phyloP scores from a whole-genome alignment of 306 rosid genomes.

The Ceratonia siliqua region DNA sequence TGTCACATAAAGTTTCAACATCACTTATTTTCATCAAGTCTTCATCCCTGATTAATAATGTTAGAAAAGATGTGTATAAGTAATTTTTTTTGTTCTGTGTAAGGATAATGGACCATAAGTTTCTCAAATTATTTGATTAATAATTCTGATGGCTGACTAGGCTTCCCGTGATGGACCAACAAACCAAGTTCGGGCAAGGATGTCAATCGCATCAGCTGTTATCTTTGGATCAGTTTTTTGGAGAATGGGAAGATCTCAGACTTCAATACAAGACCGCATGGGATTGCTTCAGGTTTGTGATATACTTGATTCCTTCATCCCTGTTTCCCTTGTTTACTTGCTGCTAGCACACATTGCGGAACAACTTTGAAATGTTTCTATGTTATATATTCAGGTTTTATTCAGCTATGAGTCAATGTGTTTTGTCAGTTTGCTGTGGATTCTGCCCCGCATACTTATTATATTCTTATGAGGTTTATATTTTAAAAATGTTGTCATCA shows the following conservation, averaged over 20 bases:
- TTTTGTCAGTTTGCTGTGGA: neutral
- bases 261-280: constrained; percentile 97
- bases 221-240: constrained; percentile 99
- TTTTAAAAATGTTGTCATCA: constrained; percentile 21
- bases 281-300: constrained; percentile 94
- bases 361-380: constrained; percentile 15
- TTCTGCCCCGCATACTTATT: neutral
- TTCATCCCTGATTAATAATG: constrained; percentile 16
- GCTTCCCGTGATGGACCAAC: constrained; percentile 97
- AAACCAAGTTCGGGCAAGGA: constrained; percentile 92
- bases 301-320: constrained; percentile 26
- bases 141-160: constrained; percentile 46
- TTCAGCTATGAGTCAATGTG: neutral
- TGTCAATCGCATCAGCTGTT: constrained; percentile 93
- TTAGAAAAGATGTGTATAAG: neutral
- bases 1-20: neutral
- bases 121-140: constrained; percentile 40
- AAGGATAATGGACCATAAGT: constrained; percentile 27
- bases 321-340: neutral
- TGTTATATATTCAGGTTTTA: constrained; percentile 15
- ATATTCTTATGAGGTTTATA: neutral
- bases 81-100: constrained; percentile 12
- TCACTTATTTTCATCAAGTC: constrained; percentile 16
- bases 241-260: constrained; percentile 97
- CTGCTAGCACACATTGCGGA: constrained; percentile 13